Conservation (phyloP, 768 basidiomycete genomes). For the Rhodotorula graminis region DNA sequence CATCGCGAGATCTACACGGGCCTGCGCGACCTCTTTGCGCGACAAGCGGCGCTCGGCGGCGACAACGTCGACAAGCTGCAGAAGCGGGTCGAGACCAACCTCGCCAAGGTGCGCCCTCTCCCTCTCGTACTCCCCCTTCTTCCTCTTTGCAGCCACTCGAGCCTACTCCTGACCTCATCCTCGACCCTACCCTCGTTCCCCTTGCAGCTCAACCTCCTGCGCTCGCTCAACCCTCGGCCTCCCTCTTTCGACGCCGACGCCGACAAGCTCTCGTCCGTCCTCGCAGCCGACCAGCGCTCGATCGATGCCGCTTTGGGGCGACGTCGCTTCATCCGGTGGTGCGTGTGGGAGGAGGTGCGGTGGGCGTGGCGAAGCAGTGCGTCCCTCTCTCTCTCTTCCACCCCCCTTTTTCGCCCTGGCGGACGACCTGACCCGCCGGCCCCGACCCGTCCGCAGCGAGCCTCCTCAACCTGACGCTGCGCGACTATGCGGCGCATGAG, state of each 20-base stretch:
- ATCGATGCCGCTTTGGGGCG: constrained; percentile 70
- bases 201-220: constrained; percentile 9
- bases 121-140: background rate
- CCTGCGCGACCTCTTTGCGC: constrained; percentile 30
- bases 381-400: constrained; percentile 4
- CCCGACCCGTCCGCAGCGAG: background rate
- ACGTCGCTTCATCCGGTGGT: constrained; percentile 69
- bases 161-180: background rate
- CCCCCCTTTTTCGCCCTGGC: background rate
- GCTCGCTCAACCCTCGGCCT: constrained; percentile 1
- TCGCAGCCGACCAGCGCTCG: constrained; percentile 79
- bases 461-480: background rate
- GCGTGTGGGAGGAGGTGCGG: constrained; percentile 27
- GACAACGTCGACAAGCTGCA: constrained; percentile 83
- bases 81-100: constrained; percentile 73
- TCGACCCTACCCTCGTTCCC: no score
- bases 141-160: background rate
- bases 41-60: constrained; percentile 74
- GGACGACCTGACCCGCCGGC: no score
- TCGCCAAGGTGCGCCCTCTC: constrained; percentile 53
- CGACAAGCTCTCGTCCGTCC: constrained; percentile 63
- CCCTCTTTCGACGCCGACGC: constrained; percentile 52
- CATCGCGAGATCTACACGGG: constrained; percentile 51
- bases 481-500: constrained; percentile 2
- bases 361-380: constrained; percentile 21